phyloP scores from a whole-genome alignment of 495 filamentous ascomycete species.

The Hypoxylon intermedium region DNA sequence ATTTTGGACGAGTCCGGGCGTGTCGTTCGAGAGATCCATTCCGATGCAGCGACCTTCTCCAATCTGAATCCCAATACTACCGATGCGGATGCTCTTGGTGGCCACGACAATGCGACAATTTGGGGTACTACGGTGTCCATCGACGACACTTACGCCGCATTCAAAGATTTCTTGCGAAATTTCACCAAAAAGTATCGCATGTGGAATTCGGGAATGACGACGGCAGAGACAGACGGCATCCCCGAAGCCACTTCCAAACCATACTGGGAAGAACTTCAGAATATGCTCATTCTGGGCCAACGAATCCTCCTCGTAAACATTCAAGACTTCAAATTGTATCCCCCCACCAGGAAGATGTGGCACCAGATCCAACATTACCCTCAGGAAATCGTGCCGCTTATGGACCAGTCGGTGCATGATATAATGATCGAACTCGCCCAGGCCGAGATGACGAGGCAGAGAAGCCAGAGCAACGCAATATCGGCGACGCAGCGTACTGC shows the following conservation, averaged over 20 bases:
- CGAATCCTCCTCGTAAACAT: conserved; percentile 86
- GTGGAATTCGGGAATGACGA: conserved; percentile 81
- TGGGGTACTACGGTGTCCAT: conserved; percentile 99
- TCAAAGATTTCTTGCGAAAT: conserved; percentile 89
- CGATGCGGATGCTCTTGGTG: conserved; percentile 86
- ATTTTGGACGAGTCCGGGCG: conserved; percentile 84
- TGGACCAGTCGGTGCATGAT: conserved; percentile 94
- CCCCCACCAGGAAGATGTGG: conserved; percentile 90
- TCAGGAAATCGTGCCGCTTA: conserved; percentile 92
- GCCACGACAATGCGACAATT: conserved; percentile 79
- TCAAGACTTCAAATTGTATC: conserved; percentile 90
- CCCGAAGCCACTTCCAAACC: conserved; percentile 72
- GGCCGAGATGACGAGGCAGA: conserved; percentile 76
- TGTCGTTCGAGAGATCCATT: conserved; percentile 66
- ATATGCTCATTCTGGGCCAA: conserved; percentile 85
- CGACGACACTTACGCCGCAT: conserved; percentile 80
- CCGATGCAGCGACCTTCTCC: conserved; percentile 84
- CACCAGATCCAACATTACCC: conserved; percentile 92
- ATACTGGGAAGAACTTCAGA: conserved; percentile 85
- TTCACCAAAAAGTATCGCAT: conserved; percentile 93
- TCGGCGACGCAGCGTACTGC: conserved; percentile 47
- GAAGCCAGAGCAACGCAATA: conserved; percentile 61
- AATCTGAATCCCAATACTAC: conserved; percentile 88
- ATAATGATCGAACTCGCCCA: conserved; percentile 88
- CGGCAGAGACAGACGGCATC: conserved; percentile 71